These are phyloP conservation scores for Globisporangium cederbergense DNA, from an alignment of 352 stramenopile genomes.

Conservation along the genomic window DNA sequence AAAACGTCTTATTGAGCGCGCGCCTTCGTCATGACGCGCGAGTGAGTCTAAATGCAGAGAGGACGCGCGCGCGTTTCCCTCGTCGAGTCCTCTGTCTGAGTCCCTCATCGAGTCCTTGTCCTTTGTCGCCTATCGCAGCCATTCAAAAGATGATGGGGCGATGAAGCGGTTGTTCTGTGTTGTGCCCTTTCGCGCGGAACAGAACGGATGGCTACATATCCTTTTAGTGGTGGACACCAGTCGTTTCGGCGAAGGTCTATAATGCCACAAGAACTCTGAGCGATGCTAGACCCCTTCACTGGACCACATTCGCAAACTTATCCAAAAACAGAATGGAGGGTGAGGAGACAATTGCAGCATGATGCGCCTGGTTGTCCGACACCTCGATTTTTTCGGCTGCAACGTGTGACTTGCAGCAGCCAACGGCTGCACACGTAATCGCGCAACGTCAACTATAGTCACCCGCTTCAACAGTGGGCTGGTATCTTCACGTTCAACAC, in stretches of 20 bases:
- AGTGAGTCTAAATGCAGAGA: neutral
- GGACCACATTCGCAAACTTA: too few species aligned
- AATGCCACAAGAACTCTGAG: too few species aligned
- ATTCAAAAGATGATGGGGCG: neutral
- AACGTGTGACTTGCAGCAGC: neutral
- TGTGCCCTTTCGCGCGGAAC: neutral
- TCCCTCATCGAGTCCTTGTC: neutral
- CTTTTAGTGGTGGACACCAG: neutral
- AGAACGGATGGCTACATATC: neutral
- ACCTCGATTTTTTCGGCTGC: neutral
- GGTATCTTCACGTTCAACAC: neutral
- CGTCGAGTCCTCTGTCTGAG: neutral
- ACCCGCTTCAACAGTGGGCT: neutral
- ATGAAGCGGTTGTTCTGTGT: neutral
- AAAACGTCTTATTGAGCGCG: neutral
- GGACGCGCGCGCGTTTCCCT: too few species aligned
- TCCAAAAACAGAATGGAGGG: neutral
- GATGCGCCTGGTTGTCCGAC: neutral
- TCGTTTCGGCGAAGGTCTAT: neutral
- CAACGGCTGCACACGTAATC: neutral
- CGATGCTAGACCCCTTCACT: too few species aligned
- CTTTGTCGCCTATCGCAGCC: neutral
- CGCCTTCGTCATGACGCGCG: neutral
- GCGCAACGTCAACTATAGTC: neutral
- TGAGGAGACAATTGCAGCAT: neutral